Evolutionary conservation across 176 grass and related monocot genomes (phyloP).

Genomic region (maize (Zea mays)): Zm-B73-REFERENCE-NAM-5.0 NC_050097.1:232844501-232845000

Average conservation of each 20-base stretch:
- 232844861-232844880: slow-evolving; percentile 46
- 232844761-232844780: slow-evolving; percentile 20
- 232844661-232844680: slow-evolving; percentile 47
- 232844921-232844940: slow-evolving; percentile 15
- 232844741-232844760: background rate
- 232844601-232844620: slow-evolving; percentile 27
- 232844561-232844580: background rate
- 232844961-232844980: background rate
- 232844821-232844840: slow-evolving; percentile 7
- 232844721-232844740: slow-evolving; percentile 29
- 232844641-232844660: slow-evolving; percentile 66
- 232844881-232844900: slow-evolving; percentile 2
- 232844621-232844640: slow-evolving; percentile 48
- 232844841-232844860: slow-evolving; percentile 35
- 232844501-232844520: slow-evolving; percentile 62
- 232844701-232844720: slow-evolving; percentile 23
- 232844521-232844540: slow-evolving; percentile 59
- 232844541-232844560: background rate
- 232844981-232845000: slow-evolving; percentile 22
- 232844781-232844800: slow-evolving; percentile 14
- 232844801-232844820: slow-evolving; percentile 31
- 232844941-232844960: background rate
- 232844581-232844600: slow-evolving; percentile 25
- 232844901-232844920: background rate
- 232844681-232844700: slow-evolving; percentile 15